These are phyloP conservation scores for Gynostemma pentaphyllum DNA, from an alignment of 306 rosid species.

Conservation along the genomic window DNA sequence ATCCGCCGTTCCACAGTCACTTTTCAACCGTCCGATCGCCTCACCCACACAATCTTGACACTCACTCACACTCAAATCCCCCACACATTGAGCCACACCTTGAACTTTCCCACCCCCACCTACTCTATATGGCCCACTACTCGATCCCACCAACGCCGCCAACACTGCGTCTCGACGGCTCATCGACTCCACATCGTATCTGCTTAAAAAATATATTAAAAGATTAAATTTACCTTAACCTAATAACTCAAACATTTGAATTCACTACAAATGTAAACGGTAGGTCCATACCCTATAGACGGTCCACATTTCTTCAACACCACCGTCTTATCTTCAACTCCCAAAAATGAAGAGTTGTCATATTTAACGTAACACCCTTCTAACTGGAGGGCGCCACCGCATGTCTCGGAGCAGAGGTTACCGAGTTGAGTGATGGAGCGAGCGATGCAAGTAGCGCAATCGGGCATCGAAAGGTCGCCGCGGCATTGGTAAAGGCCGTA, in stretches of 20 bases:
- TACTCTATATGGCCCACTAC: neutral
- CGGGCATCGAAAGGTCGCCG: constrained; percentile 80
- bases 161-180: constrained; percentile 3
- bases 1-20: neutral
- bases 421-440: constrained; percentile 41
- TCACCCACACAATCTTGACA: neutral
- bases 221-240: too few relatives aligned
- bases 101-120: constrained; percentile 2
- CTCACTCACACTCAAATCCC: constrained; percentile 8
- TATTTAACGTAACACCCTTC: constrained; percentile 79
- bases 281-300: constrained; percentile 41
- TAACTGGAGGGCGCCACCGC: constrained; percentile 73
- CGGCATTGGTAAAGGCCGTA: constrained; percentile 92
- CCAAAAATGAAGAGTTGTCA: constrained; percentile 56
- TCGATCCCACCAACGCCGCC: neutral
- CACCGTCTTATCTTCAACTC: constrained; percentile 67
- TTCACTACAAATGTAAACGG: too few relatives aligned
- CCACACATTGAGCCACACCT: constrained; percentile 6
- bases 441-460: constrained; percentile 59
- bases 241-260: too few relatives aligned
- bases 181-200: neutral
- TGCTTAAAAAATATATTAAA: too few relatives aligned
- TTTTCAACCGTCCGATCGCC: constrained; percentile 8
- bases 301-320: constrained; percentile 75
- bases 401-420: constrained; percentile 27